Percentiles rank a stretch among this genome's conserved stretches.
These are phyloP conservation scores for Xylariaceae sp. DNA, from an alignment of 2,329 filamentous ascomycete genomes.

Conservation along the genomic window DNA sequence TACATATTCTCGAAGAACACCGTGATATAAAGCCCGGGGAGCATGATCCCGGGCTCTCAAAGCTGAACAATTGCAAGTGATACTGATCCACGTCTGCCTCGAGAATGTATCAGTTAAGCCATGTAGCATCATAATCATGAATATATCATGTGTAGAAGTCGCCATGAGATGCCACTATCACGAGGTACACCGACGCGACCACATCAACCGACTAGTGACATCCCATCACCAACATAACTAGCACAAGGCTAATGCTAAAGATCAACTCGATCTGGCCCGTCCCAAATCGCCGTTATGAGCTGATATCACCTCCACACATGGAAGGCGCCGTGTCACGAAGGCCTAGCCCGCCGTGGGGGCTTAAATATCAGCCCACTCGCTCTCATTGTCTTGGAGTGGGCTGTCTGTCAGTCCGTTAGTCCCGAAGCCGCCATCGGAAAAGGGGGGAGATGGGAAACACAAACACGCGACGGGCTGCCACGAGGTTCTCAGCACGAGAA, in stretches of 20 bases:
- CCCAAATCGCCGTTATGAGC: not conserved
- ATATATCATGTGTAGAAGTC: not conserved
- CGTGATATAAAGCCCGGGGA: too few species aligned
- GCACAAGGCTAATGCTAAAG: not conserved
- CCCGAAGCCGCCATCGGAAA: not conserved
- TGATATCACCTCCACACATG: not conserved
- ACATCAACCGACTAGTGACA: not conserved
- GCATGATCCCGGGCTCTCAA: too few species aligned
- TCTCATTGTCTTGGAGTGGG: not conserved
- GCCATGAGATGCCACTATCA: not conserved
- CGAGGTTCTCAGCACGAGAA: constrained; percentile 7
- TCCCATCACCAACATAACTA: not conserved
- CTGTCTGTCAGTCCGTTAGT: not conserved
- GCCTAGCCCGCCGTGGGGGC: not conserved
- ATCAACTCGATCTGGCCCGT: not conserved
- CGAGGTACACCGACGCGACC: not conserved
- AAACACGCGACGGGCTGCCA: not conserved
- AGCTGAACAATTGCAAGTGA: too few species aligned
- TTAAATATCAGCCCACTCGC: not conserved
- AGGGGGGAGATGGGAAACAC: not conserved
- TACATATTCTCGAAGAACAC: too few species aligned
- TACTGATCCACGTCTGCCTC: too few species aligned
- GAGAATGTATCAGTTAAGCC: too few species aligned
- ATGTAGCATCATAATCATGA: too few species aligned
- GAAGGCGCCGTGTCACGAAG: not conserved